Evolutionary conservation across 2,329 filamentous ascomycete genomes (phyloP), one percentile per base, ranked within the genome.

Genomic region (Penicillium aurantiogriseum): DNA sequence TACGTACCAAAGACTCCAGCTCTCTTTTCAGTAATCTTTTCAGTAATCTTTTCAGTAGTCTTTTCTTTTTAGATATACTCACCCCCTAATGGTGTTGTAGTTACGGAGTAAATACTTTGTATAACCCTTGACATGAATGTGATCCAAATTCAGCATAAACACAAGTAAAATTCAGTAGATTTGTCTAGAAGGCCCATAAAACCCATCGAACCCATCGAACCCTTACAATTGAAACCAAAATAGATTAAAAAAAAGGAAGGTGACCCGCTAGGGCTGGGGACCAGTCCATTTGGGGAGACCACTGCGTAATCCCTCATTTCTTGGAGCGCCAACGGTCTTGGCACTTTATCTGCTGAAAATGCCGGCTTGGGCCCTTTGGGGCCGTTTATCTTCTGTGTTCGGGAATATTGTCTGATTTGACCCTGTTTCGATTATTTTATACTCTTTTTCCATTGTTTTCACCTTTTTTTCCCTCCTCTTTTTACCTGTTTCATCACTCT

Each of bases 291-390:
- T 46, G 33, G 35, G 29, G 38, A 50, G 9, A 31, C 48, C 29
- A 54, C 53, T 51, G 53, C 46, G 53, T 56, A 56, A 56, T 56
- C 53, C 11, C 29, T 54, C 51, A 38, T 55, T 56, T 51, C 52
- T 43, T 43, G 53, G 46, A 25, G 31, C 46, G 53, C 46, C 45
- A 51, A 42, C 25, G 17, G 47, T 51, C 53, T 56, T 56, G 53
- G 53, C 53, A 56, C 40, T 36, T 42, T 42, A 27, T 11, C 19
- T 35, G 19, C 43, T 21, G 35, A 29, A 47, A 43, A 38, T 29
- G 51, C 31, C 19, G n/a, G 6, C 21, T 27, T 51, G 15, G 35
- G 23, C 49, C 33, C 10, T 17, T 23, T 17, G 1, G 27, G 21
- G 7, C 39, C 23, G n/a, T 47, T 29, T 38, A n/a, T 47, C 17